A percentile compares a stretch with the other conserved stretches of the same genome.
These are phyloP conservation scores for Candida sp. DNA, from an alignment of 1,139 yeast genomes.

Conservation along the genomic window DNA sequence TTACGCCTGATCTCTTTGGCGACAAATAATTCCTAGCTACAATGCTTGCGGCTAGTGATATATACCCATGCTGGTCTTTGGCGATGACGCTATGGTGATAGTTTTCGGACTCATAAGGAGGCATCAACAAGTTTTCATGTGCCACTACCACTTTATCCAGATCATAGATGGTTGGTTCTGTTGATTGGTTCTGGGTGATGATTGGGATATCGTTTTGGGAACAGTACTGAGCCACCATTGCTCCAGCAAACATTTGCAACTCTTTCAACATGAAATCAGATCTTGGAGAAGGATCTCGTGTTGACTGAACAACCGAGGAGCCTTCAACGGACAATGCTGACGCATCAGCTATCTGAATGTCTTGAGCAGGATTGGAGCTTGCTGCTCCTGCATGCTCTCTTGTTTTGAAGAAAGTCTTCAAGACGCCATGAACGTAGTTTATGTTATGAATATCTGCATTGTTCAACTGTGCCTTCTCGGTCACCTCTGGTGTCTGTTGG, in stretches of 20 bases:
- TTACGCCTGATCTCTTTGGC: too few species aligned
- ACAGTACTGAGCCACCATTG: constrained; percentile 29
- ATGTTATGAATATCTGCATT: constrained; percentile 36
- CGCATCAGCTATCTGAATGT: background rate
- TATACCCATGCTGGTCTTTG: constrained; percentile 37
- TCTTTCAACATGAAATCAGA: constrained; percentile 31
- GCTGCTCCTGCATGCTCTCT: constrained; percentile 39
- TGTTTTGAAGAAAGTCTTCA: constrained; percentile 35
- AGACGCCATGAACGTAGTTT: constrained; percentile 33
- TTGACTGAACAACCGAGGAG: background rate
- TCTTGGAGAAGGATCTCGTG: constrained; percentile 8
- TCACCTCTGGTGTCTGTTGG: background rate
- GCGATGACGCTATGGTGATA: constrained; percentile 41
- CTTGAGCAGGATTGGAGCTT: constrained; percentile 3
- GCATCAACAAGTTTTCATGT: constrained; percentile 42
- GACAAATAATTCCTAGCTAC: constrained; percentile 37
- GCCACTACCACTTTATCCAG: constrained; percentile 30
- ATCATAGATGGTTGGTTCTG: constrained; percentile 12
- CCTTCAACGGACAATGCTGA: too few species aligned
- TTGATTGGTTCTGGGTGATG: constrained; percentile 22
- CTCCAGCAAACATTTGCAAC: constrained; percentile 27
- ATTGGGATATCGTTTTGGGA: constrained; percentile 30
- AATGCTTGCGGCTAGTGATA: constrained; percentile 36
- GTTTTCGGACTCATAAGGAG: constrained; percentile 36
- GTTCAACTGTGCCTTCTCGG: constrained; percentile 14